Base-by-base conservation (phyloP, 2,329 filamentous ascomycete species). In the Alternaria solani region DNA sequence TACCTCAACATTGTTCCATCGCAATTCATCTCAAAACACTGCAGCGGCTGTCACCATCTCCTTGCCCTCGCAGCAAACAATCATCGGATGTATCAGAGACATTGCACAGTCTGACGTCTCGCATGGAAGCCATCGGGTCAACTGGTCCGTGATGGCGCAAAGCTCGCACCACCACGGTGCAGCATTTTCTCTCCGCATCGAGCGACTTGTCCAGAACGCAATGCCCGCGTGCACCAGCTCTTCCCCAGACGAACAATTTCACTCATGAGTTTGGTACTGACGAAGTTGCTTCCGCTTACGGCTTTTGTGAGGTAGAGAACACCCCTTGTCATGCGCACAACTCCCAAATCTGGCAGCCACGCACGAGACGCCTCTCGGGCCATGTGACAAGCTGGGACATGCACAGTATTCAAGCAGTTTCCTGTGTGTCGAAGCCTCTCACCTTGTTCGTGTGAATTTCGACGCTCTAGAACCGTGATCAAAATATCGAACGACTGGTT, bases 61-160 rank as follows among this genome's bases (percentile, higher is more conserved):
- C 18, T 36, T 14, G 16, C 5, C 12, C n/a, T 4, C 12, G 46
- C 20, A 36, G 30, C 20, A 38, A 16, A 12, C 8, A 26, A 20
- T 12, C 5, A 8, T 2, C 8, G 9, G 16, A 26, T 7, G 46
- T 26, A 12, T 3, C 36, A 30, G 23, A 18, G 32, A n/a, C 16
- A 36, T 49, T n/a, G 4, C 20, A 49, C 23, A 34, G 30, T 14
- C 1, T 20, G 12, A 28, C 23, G 18, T 39, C 1, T 3, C 28
- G 18, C 18, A 46, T 23, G 42, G 36, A 43, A 44, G 16, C 20
- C 28, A 23, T 26, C 20, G n/a, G 30, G 43, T 48, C 26, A 6
- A 26, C 39, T 43, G 55, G 55, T 51, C 55, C 55, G 55, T 57
- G 55, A 57, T 57, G 55, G 55, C 46, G 55, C 30, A 36, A 57